Conservation (phyloP, 2,329 filamentous ascomycete species). For the Cercospora sesami region DNA sequence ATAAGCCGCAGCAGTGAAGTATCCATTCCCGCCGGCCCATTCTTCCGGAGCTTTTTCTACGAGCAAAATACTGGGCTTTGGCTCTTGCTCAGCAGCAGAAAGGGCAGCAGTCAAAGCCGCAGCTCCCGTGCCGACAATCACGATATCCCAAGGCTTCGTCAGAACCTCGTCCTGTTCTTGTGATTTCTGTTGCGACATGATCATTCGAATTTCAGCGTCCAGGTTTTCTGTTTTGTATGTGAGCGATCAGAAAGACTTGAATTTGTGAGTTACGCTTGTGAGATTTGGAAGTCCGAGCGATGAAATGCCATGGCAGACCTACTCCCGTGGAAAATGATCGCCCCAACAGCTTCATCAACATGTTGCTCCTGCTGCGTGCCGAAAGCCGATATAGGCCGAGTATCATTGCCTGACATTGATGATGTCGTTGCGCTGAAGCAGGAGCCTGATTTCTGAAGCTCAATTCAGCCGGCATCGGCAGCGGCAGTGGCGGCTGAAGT, state of each 20-base stretch:
- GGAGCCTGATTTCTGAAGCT: neutral
- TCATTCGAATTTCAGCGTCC: constrained; percentile 3
- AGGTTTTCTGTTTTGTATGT: neutral
- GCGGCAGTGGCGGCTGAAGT: neutral
- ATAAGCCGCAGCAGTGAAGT: constrained; percentile 66
- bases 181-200: constrained; percentile 1
- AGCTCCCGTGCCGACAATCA: constrained; percentile 65
- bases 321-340: constrained; percentile 10
- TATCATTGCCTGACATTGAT: neutral
- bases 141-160: constrained; percentile 38
- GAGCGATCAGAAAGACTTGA: neutral
- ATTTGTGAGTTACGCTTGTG: neutral
- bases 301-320: constrained; percentile 2
- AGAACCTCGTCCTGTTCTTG: neutral
- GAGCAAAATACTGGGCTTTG: constrained; percentile 48
- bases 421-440: neutral
- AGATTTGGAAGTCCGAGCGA: neutral
- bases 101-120: constrained; percentile 63
- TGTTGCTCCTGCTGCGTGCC: neutral
- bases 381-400: neutral
- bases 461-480: constrained; percentile 1
- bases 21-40: constrained; percentile 65
- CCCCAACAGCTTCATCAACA: constrained; percentile 4
- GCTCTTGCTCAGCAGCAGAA: constrained; percentile 47
- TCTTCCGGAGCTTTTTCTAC: constrained; percentile 61